Evolutionary conservation across 768 basidiomycete genomes (phyloP).

Genomic region (Chalciporus pseudorubinellus): DNA sequence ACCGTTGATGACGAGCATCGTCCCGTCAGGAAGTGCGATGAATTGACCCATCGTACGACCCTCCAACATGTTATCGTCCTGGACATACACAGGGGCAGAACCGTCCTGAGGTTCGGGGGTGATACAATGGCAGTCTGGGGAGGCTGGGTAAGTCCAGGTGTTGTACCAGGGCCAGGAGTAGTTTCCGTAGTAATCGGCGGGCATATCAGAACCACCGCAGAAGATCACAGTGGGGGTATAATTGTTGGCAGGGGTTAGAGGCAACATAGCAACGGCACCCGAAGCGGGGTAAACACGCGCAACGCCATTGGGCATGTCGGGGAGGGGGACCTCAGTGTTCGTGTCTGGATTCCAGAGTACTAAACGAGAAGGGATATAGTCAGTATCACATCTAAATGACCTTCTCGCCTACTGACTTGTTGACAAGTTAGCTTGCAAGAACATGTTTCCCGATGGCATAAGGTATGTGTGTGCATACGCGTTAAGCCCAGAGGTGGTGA

Average conservation of each 20-base stretch:
- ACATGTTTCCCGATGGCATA: conserved; percentile 69
- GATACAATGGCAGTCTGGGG: conserved; percentile 74
- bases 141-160: conserved; percentile 71
- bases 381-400: background rate
- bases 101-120: conserved; percentile 81
- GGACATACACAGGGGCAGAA: conserved; percentile 52
- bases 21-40: conserved; percentile 76
- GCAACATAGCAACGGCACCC: conserved; percentile 86
- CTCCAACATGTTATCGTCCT: conserved; percentile 74
- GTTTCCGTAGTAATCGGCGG: conserved; percentile 69
- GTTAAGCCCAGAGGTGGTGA: conserved; percentile 73
- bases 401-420: conserved; percentile 48
- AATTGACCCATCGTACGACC: conserved; percentile 92
- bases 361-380: conserved; percentile 12
- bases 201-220: conserved; percentile 86
- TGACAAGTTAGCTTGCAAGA: conserved; percentile 76
- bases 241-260: conserved; percentile 85
- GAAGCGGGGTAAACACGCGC: conserved; percentile 88
- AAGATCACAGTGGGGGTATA: conserved; percentile 84
- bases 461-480: conserved; percentile 72
- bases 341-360: conserved; percentile 51
- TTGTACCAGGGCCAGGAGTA: conserved; percentile 71
- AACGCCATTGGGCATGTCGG: conserved; percentile 70
- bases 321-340: conserved; percentile 62
- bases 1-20: conserved; percentile 80